These are phyloP conservation scores for Suhomyces ambrosiae DNA, from an alignment of 1,139 yeast species.

Conservation along the genomic window DNA sequence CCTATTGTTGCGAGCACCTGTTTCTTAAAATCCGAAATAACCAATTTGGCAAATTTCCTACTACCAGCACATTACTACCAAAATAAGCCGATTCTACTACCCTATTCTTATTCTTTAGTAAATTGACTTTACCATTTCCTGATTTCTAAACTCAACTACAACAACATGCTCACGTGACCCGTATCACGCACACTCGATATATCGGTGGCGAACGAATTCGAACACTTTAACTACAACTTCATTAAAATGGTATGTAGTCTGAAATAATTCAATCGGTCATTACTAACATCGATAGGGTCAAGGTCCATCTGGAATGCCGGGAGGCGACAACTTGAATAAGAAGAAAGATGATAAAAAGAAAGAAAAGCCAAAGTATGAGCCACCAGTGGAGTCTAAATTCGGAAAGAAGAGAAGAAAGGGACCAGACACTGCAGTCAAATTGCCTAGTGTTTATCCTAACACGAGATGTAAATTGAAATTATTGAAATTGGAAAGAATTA, in stretches of 20 bases:
- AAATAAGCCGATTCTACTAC: too few species aligned
- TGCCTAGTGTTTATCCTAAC: constrained; percentile 88
- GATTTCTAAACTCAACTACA: too few species aligned
- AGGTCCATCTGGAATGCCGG: constrained; percentile 76
- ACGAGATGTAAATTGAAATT: constrained; percentile 92
- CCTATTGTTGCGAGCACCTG: too few species aligned
- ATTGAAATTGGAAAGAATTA: constrained; percentile 91
- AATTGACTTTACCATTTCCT: neutral
- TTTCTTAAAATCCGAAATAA: too few species aligned
- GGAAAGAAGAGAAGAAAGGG: constrained; percentile 92
- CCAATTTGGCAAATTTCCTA: too few species aligned
- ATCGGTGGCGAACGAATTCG: constrained; percentile 12
- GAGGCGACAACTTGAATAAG: constrained; percentile 57
- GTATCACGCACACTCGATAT: constrained; percentile 8
- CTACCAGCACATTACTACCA: too few species aligned
- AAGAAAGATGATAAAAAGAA: constrained; percentile 78
- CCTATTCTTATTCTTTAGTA: neutral
- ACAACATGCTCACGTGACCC: constrained; percentile 15
- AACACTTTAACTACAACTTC: neutral
- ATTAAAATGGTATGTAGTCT: constrained; percentile 13
- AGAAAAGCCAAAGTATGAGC: constrained; percentile 93
- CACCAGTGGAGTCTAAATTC: constrained; percentile 93
- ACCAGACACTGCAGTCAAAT: constrained; percentile 79
- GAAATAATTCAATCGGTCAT: neutral
- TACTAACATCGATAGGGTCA: constrained; percentile 57